A percentile compares a stretch with the other conserved stretches of the same genome.
phyloP scores from a whole-genome alignment of 2,329 filamentous ascomycete genomes.

The Arachnomyces sp. region DNA sequence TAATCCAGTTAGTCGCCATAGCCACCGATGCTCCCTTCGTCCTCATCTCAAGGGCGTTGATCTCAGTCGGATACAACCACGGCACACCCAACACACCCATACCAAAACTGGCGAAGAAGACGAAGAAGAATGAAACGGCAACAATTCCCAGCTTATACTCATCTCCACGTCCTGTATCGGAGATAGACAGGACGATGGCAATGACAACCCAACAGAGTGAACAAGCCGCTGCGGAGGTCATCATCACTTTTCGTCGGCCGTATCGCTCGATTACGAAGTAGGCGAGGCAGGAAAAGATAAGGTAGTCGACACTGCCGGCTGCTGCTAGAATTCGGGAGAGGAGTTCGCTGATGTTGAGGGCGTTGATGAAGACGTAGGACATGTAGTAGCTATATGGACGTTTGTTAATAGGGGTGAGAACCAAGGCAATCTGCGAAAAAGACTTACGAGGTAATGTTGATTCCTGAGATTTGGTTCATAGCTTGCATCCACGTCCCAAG shows the following conservation, averaged over 20 bases:
- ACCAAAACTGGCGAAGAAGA: slow-evolving; percentile 33
- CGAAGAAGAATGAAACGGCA: slow-evolving; percentile 39
- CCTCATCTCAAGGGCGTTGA: slow-evolving; percentile 28
- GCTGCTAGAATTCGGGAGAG: slow-evolving; percentile 37
- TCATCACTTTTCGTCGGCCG: slow-evolving; percentile 43
- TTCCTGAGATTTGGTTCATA: slow-evolving; percentile 30
- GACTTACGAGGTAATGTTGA: slow-evolving; percentile 25
- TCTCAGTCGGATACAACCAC: slow-evolving; percentile 30
- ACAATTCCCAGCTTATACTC: slow-evolving; percentile 40
- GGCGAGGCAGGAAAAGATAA: slow-evolving; percentile 35
- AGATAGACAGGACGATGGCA: slow-evolving; percentile 35
- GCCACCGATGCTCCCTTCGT: slow-evolving; percentile 25
- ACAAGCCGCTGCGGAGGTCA: slow-evolving; percentile 40
- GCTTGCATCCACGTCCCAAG: slow-evolving; percentile 38
- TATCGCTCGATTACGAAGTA: slow-evolving; percentile 43
- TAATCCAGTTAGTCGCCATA: slow-evolving; percentile 24
- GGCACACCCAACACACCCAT: slow-evolving; percentile 32
- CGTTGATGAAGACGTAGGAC: slow-evolving; percentile 37
- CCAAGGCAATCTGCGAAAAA: background rate
- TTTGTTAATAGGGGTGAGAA: background rate
- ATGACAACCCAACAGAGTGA: slow-evolving; percentile 44
- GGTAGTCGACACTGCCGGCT: slow-evolving; percentile 40
- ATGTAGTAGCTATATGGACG: slow-evolving; percentile 23
- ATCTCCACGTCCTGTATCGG: slow-evolving; percentile 32
- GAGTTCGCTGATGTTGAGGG: slow-evolving; percentile 29